Percentiles rank a stretch among this genome's conserved stretches.
Evolutionary conservation across 2,329 filamentous ascomycete species (phyloP).

Genomic region (Gaeumannomyces sp.): DNA sequence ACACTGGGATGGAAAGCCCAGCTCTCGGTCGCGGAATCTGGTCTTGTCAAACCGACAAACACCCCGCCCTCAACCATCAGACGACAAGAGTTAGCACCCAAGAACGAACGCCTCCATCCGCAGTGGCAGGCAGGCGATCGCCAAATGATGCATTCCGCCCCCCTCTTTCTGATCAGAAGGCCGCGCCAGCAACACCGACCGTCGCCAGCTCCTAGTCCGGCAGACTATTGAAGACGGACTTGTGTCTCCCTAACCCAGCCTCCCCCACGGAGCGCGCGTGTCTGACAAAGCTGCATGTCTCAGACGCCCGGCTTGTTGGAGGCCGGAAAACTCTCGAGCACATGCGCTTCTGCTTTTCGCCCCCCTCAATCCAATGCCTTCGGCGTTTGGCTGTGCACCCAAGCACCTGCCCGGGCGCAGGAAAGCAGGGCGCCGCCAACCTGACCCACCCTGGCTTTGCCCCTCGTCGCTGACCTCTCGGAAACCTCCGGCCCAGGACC

Average conservation of each 20-base stretch:
- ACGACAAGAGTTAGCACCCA: too few relatives aligned
- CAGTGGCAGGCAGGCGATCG: not conserved
- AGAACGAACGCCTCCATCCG: not conserved
- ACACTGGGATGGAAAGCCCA: too few relatives aligned
- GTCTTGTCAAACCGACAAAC: too few relatives aligned
- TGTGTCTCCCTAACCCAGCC: not conserved
- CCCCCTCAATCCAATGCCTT: not conserved
- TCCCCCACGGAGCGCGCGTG: not conserved
- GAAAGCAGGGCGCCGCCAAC: not conserved
- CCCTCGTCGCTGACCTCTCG: not conserved
- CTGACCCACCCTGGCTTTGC: not conserved
- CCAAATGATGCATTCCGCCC: not conserved
- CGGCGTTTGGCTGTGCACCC: not conserved
- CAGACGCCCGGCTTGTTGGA: not conserved
- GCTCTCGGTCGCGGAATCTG: too few relatives aligned
- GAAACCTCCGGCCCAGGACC: not conserved
- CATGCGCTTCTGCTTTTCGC: not conserved
- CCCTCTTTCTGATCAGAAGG: not conserved
- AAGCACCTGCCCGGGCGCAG: not conserved
- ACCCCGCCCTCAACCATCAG: too few relatives aligned
- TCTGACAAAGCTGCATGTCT: slow-evolving; percentile 1
- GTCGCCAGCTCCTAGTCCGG: too few relatives aligned
- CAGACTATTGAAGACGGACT: too few relatives aligned
- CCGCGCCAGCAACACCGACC: not conserved
- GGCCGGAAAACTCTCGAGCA: not conserved